Conservation (phyloP, 495 filamentous ascomycete species). For the Pseudotulostoma volvatum region DNA sequence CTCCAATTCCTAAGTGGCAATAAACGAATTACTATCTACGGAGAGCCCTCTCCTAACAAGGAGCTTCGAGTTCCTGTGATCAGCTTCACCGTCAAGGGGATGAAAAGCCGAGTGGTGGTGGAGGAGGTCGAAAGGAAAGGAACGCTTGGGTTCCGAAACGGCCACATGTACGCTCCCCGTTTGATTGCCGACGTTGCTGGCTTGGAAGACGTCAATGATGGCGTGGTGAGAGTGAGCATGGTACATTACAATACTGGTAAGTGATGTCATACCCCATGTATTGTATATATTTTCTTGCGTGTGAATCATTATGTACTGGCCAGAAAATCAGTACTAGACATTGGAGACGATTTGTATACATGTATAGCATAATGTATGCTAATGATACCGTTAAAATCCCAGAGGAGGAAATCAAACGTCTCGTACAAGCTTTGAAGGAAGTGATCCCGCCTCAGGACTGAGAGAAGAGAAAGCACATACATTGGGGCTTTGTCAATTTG, state of each 20-base stretch:
- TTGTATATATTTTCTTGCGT: too few species aligned
- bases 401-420: too few species aligned
- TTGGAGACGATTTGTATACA: too few species aligned
- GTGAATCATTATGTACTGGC: too few species aligned
- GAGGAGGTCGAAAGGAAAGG: constrained; percentile 40
- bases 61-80: constrained; percentile 42
- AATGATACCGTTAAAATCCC: too few species aligned
- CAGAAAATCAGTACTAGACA: too few species aligned
- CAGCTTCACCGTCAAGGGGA: constrained; percentile 45
- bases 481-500: too few species aligned
- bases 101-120: constrained; percentile 39
- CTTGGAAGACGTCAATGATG: constrained; percentile 34
- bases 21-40: constrained; percentile 37
- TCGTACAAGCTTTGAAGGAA: too few species aligned
- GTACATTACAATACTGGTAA: constrained; percentile 63
- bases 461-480: too few species aligned
- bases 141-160: constrained; percentile 46
- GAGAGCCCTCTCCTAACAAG: constrained; percentile 29
- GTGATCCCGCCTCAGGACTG: too few species aligned
- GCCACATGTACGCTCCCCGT: constrained; percentile 49
- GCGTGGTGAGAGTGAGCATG: constrained; percentile 52
- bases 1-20: constrained; percentile 35
- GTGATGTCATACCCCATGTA: too few species aligned
- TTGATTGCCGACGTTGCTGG: constrained; percentile 43
- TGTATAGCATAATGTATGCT: too few species aligned